A percentile compares a stretch with the other conserved stretches of the same genome.
Evolutionary conservation across 1,284 basidiomycete species (phyloP).

Genomic region (Irpex sp.): DNA sequence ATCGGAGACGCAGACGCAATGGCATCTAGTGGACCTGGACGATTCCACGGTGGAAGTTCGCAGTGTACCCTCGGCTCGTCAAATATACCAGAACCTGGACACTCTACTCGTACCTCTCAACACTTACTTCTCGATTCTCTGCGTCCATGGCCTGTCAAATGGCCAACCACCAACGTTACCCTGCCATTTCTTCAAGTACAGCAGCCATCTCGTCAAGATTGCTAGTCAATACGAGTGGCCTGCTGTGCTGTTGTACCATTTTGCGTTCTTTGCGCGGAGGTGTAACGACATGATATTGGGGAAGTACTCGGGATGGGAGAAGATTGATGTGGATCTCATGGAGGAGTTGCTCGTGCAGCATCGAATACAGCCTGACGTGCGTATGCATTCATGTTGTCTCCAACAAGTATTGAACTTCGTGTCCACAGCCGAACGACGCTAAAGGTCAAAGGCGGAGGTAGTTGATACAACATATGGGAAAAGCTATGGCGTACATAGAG

Average conservation of each 20-base stretch:
- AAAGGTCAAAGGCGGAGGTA: background rate
- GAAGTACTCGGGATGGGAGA: slow-evolving; percentile 28
- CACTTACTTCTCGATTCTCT: slow-evolving; percentile 31
- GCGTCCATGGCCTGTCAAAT: slow-evolving; percentile 24
- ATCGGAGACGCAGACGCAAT: slow-evolving; percentile 26
- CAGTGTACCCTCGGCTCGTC: slow-evolving; percentile 22
- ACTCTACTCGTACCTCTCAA: slow-evolving; percentile 32
- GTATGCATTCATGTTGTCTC: background rate
- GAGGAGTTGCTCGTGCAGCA: slow-evolving; percentile 29
- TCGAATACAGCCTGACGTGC: slow-evolving; percentile 17
- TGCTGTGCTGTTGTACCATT: slow-evolving; percentile 31
- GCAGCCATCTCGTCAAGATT: slow-evolving; percentile 29
- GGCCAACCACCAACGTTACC: slow-evolving; percentile 26
- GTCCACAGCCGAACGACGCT: background rate
- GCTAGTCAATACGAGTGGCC: slow-evolving; percentile 30
- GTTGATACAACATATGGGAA: background rate
- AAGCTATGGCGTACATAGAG: background rate
- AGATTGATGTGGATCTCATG: slow-evolving; percentile 30
- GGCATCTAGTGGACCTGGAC: slow-evolving; percentile 28
- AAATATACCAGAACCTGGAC: slow-evolving; percentile 29
- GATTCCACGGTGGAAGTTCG: slow-evolving; percentile 24
- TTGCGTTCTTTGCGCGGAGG: slow-evolving; percentile 29
- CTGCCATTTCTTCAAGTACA: slow-evolving; percentile 28
- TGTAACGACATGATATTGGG: slow-evolving; percentile 31
- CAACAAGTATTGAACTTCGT: too few relatives aligned